Percentiles rank a stretch among this genome's conserved stretches.
These are phyloP conservation scores for Lichina pygmaea DNA, from an alignment of 495 filamentous ascomycete genomes.

Conservation along the genomic window DNA sequence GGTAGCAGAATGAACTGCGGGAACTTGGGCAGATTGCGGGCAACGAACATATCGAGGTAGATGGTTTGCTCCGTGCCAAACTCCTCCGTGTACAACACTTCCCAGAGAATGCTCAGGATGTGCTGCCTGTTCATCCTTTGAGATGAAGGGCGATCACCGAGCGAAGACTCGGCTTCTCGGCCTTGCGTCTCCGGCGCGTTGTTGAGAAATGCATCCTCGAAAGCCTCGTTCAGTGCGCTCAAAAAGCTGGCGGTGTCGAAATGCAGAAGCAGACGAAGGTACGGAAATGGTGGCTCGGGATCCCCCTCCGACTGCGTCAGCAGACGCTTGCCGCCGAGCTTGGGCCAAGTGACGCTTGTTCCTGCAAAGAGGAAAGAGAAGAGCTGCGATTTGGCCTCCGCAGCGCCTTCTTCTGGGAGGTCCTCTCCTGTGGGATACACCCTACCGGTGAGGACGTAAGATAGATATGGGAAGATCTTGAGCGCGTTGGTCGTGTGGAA, in stretches of 20 bases:
- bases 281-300: conserved; percentile 45
- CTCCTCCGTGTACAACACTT: conserved; percentile 50
- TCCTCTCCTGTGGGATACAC: conserved; percentile 65
- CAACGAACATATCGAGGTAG: conserved; percentile 94
- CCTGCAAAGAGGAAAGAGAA: conserved; percentile 88
- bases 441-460: conserved; percentile 73
- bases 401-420: conserved; percentile 38
- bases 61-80: conserved; percentile 66
- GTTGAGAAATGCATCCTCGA: conserved; percentile 85
- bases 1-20: conserved; percentile 83
- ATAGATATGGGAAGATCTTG: conserved; percentile 88
- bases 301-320: conserved; percentile 21
- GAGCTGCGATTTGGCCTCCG: conserved; percentile 54
- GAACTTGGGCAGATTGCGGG: conserved; percentile 86
- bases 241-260: conserved; percentile 81
- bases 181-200: conserved; percentile 37
- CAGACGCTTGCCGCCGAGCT: conserved; percentile 22
- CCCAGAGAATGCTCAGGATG: conserved; percentile 64
- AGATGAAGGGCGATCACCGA: too few relatives aligned
- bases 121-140: conserved; percentile 70
- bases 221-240: conserved; percentile 89
- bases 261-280: conserved; percentile 56
- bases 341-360: conserved; percentile 37
- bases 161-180: conserved; percentile 16
- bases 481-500: conserved; percentile 36